These are phyloP conservation scores for Malus hybrid DNA, from an alignment of 331 rosid genomes.

Conservation along the genomic window DNA sequence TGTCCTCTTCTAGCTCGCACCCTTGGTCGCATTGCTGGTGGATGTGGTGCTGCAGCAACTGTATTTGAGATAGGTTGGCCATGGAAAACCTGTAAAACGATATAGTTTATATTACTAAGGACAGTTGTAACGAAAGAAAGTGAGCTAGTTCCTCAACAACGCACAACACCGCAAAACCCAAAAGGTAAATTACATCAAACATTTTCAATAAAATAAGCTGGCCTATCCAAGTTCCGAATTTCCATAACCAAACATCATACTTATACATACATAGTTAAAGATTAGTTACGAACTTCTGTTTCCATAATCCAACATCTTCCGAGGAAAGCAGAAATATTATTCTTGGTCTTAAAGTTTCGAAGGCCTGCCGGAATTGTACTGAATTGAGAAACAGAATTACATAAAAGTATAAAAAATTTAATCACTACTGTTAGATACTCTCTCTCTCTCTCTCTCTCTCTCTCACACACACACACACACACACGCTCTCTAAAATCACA, in stretches of 20 bases:
- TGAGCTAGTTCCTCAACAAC: neutral
- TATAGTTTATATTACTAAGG: slow-evolving; percentile 10
- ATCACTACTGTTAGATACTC: neutral
- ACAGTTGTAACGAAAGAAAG: neutral
- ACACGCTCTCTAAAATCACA: neutral
- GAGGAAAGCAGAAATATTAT: neutral
- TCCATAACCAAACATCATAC: neutral
- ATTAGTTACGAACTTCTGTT: neutral
- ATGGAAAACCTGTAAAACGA: slow-evolving; percentile 57
- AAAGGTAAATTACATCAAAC: neutral
- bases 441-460: neutral
- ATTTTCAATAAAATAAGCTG: neutral
- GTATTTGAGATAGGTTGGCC: slow-evolving; percentile 69
- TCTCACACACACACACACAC: too few relatives aligned
- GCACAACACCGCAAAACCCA: neutral
- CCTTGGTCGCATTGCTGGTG: slow-evolving; percentile 94
- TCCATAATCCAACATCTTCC: neutral
- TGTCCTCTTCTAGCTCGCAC: slow-evolving; percentile 98
- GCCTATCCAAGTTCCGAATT: neutral
- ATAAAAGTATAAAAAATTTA: too few relatives aligned
- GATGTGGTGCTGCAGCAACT: slow-evolving; percentile 61
- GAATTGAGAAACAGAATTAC: neutral
- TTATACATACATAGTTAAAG: neutral
- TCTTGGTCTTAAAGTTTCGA: neutral
- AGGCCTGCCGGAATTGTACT: neutral